These are phyloP conservation scores for Phytophthora sp. DNA, from an alignment of 352 stramenopile species.

Conservation along the genomic window DNA sequence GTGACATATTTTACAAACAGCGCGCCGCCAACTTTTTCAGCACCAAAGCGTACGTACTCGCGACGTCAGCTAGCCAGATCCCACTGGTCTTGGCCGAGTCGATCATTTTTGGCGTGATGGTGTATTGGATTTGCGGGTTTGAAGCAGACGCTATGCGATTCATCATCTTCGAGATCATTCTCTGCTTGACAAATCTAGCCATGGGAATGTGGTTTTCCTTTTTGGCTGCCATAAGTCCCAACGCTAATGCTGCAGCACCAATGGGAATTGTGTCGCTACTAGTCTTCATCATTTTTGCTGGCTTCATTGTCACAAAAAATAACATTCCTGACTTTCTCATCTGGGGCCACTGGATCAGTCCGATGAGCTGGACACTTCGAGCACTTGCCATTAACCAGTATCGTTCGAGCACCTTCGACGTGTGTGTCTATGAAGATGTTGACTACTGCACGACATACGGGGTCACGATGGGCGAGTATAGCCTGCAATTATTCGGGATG, in stretches of 20 bases:
- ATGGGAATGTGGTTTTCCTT: slow-evolving; percentile 43
- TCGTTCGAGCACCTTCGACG: slow-evolving; percentile 19
- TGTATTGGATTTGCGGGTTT: slow-evolving; percentile 79
- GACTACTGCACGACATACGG: slow-evolving; percentile 35
- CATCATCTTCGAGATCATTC: slow-evolving; percentile 42
- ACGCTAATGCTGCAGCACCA: slow-evolving; percentile 30
- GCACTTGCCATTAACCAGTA: slow-evolving; percentile 50
- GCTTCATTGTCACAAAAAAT: slow-evolving; percentile 51
- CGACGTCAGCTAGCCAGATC: slow-evolving; percentile 28
- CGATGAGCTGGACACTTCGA: slow-evolving; percentile 48
- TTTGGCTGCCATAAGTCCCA: slow-evolving; percentile 30
- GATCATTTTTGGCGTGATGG: slow-evolving; percentile 68
- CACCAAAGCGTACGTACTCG: slow-evolving; percentile 67
- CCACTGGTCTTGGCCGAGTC: slow-evolving; percentile 52
- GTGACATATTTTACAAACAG: slow-evolving; percentile 84
- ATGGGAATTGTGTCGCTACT: slow-evolving; percentile 35
- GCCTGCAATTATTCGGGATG: slow-evolving; percentile 30
- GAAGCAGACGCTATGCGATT: slow-evolving; percentile 25
- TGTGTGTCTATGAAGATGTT: slow-evolving; percentile 34
- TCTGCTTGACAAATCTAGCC: slow-evolving; percentile 41
- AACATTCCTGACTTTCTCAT: slow-evolving; percentile 46
- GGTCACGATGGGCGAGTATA: slow-evolving; percentile 7
- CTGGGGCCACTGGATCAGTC: slow-evolving; percentile 64
- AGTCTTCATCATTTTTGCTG: slow-evolving; percentile 49
- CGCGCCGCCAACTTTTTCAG: slow-evolving; percentile 71